phyloP scores from a whole-genome alignment of 768 basidiomycete genomes.

The Boletus sp. region DNA sequence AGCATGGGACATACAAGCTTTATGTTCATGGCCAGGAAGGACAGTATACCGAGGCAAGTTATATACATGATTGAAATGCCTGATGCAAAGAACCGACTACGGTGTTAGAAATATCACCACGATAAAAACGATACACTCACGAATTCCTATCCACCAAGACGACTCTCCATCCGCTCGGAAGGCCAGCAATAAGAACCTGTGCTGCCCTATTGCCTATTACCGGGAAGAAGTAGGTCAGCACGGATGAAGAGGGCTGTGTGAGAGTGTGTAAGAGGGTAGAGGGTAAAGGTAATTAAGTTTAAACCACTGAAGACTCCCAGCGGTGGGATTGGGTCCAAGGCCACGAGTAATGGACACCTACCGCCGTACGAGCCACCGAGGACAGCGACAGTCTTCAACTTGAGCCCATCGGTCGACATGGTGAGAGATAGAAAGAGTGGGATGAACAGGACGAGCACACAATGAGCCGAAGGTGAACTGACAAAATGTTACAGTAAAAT shows the following conservation, averaged over 20 bases:
- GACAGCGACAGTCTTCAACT: slow-evolving; percentile 43
- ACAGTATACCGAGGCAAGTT: slow-evolving; percentile 56
- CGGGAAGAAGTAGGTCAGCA: not conserved
- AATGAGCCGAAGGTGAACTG: not conserved
- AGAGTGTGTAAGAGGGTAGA: not conserved
- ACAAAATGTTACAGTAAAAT: not conserved
- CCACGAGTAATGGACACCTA: slow-evolving; percentile 14
- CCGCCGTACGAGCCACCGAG: slow-evolving; percentile 58
- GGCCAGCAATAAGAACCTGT: slow-evolving; percentile 43
- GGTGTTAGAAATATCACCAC: not conserved
- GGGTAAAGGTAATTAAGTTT: not conserved
- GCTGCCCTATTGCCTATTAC: slow-evolving; percentile 46
- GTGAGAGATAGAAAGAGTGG: not conserved
- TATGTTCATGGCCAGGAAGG: slow-evolving; percentile 59
- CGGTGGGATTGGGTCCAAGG: not conserved
- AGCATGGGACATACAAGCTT: slow-evolving; percentile 48
- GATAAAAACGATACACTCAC: slow-evolving; percentile 31
- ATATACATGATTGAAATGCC: slow-evolving; percentile 57
- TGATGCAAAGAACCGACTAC: slow-evolving; percentile 9
- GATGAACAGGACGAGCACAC: not conserved
- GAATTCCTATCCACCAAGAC: slow-evolving; percentile 59
- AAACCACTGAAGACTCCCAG: not conserved
- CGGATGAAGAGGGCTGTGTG: not conserved
- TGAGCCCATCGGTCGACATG: slow-evolving; percentile 6
- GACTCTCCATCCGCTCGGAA: slow-evolving; percentile 53